Evolutionary conservation across 2,329 filamentous ascomycete genomes (phyloP), one percentile per base, ranked within the genome.

Genomic region (Tympanopsis confertula): DNA sequence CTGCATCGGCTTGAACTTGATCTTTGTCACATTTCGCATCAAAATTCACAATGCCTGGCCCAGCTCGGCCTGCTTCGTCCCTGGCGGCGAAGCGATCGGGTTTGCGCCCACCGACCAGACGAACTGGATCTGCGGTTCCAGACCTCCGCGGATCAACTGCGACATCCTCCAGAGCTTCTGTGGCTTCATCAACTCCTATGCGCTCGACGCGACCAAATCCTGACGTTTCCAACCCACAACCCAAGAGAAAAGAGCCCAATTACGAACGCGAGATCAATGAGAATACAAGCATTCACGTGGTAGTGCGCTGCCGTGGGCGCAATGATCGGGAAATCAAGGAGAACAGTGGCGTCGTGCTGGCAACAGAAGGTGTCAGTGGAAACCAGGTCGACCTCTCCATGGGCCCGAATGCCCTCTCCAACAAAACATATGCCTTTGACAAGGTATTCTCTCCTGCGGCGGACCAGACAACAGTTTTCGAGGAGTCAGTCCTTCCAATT

Each of bases 281-380:
- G 49, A 87, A 94, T 58, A 96, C 89, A 5, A 98, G 95, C 56
- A 98, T 98, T 61, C 91, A 93, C 55, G 91, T 98, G 35, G 88
- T 96, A 22, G 93, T 98, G 41, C 75, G 91, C 45, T 98, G 89
- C 63, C 76, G 91, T 48, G 91, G 89, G 4, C 82, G 91, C 45
- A 96, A 85, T 55, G 85, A 94, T 48, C 80, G 89, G 47, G 91
- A 98, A 62, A 79, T 95, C 38, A 74, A 79, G 48, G 91, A 98
- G 58, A 98, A 94, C 60, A 95, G 87, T 55, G 85, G 86, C 28
- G 87, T 96, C 2, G 88, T 96, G 1, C 78, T 98, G 7, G 78
- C 73, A 18, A 89, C 88, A 3, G 84, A 91, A 48, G 87, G 86
- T n/a, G 78, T 86, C 43, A 89, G 85, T 59, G 87, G 88, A 33